Base-by-base conservation (phyloP, 176 grass and related monocot species). In the Musa schizocarpa region DNA sequence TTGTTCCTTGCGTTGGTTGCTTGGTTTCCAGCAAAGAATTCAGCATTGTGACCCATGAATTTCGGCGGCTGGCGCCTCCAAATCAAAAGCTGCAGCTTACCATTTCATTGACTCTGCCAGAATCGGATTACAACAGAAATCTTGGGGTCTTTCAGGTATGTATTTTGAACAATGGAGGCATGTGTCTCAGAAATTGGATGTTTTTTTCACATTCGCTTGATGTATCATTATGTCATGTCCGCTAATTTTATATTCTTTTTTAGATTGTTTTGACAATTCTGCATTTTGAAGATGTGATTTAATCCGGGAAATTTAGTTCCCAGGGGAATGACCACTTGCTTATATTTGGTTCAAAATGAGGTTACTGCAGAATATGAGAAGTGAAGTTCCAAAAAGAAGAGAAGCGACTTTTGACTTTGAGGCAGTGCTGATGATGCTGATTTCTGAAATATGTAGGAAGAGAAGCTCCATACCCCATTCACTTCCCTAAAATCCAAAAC, bases 121-220 rank as follows among this genome's bases (percentile, higher is more conserved):
- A 98, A 63, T 98, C 90, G 3, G 86, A 94, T 77, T 98, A 91
- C 81, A 98, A 94, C 66, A 58, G 90, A 62, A 91, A 81, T 66
- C 88, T 98, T 1, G 95, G 95, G 19, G 81, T 98, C 75, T 98
- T 98, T 34, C 95, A 94, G 86, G 95, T 93, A 90, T 77, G 48
- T 58, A 82, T 13, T n/a, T 14, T 52, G 19, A 43, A 43, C 2
- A 3, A 13, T 48, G 2, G 27, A 27, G 53, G 11, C 13, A 13
- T 19, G 48, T 50, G 9, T 13, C 13, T 66, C 11, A 1, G 9
- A 77, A 10, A 5, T 78, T 78, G 9, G 50, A 68, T 68, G 2
- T 49, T 13, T 65, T 21, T 65, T 9, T 13, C 11, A 14, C 13
- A 19, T 19, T 52, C 9, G 14, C 25, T 13, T 17, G 43, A 50